Evolutionary conservation across 2,329 filamentous ascomycete genomes (phyloP), one percentile per base, ranked within the genome.

Genomic region (Leptographium flavum): DNA sequence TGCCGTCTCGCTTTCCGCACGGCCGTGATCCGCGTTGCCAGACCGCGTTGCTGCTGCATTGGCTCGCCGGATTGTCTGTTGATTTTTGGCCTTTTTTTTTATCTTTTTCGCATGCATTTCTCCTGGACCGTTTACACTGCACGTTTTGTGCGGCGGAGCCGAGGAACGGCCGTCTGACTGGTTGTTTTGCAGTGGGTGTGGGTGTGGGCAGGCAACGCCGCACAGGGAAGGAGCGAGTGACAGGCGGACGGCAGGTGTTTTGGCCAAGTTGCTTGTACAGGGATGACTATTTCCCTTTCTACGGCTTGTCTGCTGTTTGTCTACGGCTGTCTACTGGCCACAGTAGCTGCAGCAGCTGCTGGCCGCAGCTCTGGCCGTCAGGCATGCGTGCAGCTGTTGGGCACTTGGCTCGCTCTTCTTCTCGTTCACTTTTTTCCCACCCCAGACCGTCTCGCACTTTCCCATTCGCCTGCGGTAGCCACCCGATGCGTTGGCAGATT

Each of bases 321-420:
- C n/a, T n/a, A n/a, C n/a, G n/a, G n/a, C n/a, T n/a, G n/a, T n/a
- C n/a, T n/a, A n/a, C n/a, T n/a, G n/a, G n/a, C n/a, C n/a, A n/a
- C n/a, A n/a, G n/a, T n/a, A n/a, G n/a, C n/a, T n/a, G n/a, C 33
- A 23, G 19, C 8, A 38, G 21, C 21, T 17, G 21, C 25, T 17
- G 22, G 15, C n/a, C 32, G 32, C 25, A 8, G n/a, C 30, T n/a
- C 21, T 41, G 15, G 25, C 57, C 54, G 63, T 68, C 63, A 65
- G 65, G 65, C 65, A 68, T 62, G 64, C 61, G 59, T 67, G 65
- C 65, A 67, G 59, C 56, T 59, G 60, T 64, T 60, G 59, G 63
- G 63, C 62, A 59, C 59, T 15, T 39, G 13, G 21, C 13, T 11
- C 2, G 9, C 19, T 25, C 3, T 22, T 32, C 32, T 11, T 23